These are phyloP conservation scores for Populus trichocarpa DNA, from an alignment of 441 rosid species.

Conservation along the genomic window DNA sequence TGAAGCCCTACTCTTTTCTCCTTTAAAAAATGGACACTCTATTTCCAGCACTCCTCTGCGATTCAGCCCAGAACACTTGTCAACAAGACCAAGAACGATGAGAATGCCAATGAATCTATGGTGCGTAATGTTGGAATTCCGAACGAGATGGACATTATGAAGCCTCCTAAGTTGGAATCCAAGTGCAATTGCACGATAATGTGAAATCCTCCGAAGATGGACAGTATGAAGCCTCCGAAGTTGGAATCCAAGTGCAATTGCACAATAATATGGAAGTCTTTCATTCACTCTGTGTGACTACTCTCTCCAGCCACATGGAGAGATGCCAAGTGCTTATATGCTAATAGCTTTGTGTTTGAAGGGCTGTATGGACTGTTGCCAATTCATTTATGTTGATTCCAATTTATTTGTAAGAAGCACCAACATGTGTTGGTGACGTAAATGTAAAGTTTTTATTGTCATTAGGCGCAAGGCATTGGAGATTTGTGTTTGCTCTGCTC, in stretches of 20 bases:
- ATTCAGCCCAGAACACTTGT: no score
- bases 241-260: conserved; percentile 96
- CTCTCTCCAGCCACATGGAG: conserved; percentile 11
- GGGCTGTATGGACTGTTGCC: conserved; percentile 38
- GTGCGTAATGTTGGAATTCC: conserved; percentile 61
- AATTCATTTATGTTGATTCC: conserved; percentile 36
- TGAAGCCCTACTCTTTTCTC: no score
- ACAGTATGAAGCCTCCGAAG: conserved; percentile 71
- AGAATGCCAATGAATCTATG: conserved; percentile 57
- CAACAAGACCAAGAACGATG: conserved; percentile 21
- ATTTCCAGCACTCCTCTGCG: no score
- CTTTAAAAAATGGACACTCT: no score
- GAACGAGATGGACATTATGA: conserved; percentile 25
- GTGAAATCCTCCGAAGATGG: conserved; percentile 36
- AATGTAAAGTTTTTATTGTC: conserved; percentile 48
- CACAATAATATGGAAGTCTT: conserved; percentile 68
- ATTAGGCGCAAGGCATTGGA: conserved; percentile 41
- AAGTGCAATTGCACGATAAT: no score
- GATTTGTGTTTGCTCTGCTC: conserved; percentile 35
- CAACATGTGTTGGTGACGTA: conserved; percentile 39
- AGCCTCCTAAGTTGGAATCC: no score
- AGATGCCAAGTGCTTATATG: conserved; percentile 29
- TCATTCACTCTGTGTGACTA: conserved; percentile 10
- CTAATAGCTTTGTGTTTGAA: conserved; percentile 27
- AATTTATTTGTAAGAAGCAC: conserved; percentile 41